Conservation (phyloP, 2,329 filamentous ascomycete genomes). For the Bisporella sp. region DNA sequence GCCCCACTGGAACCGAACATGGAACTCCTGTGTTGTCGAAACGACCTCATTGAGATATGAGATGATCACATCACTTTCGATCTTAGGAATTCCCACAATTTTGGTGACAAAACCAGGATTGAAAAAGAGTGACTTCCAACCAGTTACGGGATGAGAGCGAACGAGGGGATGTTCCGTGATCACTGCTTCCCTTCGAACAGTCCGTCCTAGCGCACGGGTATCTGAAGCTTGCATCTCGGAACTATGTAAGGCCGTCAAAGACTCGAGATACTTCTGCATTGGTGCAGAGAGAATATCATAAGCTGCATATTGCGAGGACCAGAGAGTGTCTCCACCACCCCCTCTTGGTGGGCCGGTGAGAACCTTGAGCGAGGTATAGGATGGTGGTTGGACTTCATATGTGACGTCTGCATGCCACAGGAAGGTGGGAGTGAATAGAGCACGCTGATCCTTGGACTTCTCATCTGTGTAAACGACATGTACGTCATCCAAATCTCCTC, state of each 20-base stretch:
- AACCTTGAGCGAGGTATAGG: conserved; percentile 49
- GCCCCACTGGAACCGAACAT: conserved; percentile 59
- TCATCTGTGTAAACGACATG: conserved; percentile 49
- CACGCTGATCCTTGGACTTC: conserved; percentile 43
- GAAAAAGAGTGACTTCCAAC: conserved; percentile 54
- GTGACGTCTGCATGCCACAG: conserved; percentile 39
- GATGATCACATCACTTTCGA: conserved; percentile 46
- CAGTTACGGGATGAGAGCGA: conserved; percentile 53
- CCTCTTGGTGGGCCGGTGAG: conserved; percentile 45
- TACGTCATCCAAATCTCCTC: conserved; percentile 44
- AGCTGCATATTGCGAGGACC: conserved; percentile 50
- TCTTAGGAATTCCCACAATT: conserved; percentile 51
- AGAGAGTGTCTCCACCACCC: conserved; percentile 49
- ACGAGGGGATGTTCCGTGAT: conserved; percentile 49
- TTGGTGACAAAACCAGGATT: conserved; percentile 51
- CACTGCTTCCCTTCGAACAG: conserved; percentile 43
- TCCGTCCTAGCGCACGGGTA: conserved; percentile 26
- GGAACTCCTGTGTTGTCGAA: conserved; percentile 56
- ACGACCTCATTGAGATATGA: conserved; percentile 46
- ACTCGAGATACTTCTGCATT: conserved; percentile 52
- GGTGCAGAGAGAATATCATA: conserved; percentile 47
- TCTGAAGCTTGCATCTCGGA: conserved; percentile 47
- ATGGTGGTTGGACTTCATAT: conserved; percentile 50
- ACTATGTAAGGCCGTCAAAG: conserved; percentile 48
- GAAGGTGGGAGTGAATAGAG: conserved; percentile 47